Evolutionary conservation across 2,329 filamentous ascomycete genomes (phyloP).

Genomic region (Hysterium pulicare): DNA sequence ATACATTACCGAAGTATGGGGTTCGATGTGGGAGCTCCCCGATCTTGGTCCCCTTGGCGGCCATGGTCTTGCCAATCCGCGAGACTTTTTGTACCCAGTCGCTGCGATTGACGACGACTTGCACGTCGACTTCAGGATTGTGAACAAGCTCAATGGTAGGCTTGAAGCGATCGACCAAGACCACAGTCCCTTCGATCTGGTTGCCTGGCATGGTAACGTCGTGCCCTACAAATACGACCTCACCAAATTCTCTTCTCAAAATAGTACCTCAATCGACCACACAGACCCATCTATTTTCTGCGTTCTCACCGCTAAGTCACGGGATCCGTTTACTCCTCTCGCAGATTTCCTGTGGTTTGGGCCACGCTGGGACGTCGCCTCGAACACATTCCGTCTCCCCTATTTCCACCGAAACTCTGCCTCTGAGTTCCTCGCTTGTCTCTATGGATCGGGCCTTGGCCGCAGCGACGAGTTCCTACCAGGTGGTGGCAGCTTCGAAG

Average conservation of each 20-base stretch:
- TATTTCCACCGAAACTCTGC: slow-evolving; percentile 40
- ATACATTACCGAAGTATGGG: slow-evolving; percentile 41
- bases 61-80: slow-evolving; percentile 39
- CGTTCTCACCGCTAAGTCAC: slow-evolving; percentile 36
- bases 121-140: slow-evolving; percentile 31
- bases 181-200: slow-evolving; percentile 43
- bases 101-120: slow-evolving; percentile 37
- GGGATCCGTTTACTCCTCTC: slow-evolving; percentile 34
- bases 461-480: slow-evolving; percentile 43
- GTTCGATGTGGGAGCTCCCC: slow-evolving; percentile 39
- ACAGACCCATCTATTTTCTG: slow-evolving; percentile 39
- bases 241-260: slow-evolving; percentile 44
- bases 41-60: slow-evolving; percentile 40
- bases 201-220: slow-evolving; percentile 41
- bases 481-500: slow-evolving; percentile 36
- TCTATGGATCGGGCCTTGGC: slow-evolving; percentile 37
- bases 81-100: slow-evolving; percentile 38
- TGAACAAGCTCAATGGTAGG: slow-evolving; percentile 36
- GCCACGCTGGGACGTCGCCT: slow-evolving; percentile 38
- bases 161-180: slow-evolving; percentile 34
- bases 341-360: slow-evolving; percentile 40
- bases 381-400: slow-evolving; percentile 37
- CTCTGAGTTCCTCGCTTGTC: slow-evolving; percentile 36
- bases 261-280: slow-evolving; percentile 38
- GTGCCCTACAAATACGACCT: slow-evolving; percentile 56